A percentile compares a stretch with the other conserved stretches of the same genome.
These are phyloP conservation scores for Simplicillium aogashimaense DNA, from an alignment of 2,329 filamentous ascomycete genomes.

Conservation along the genomic window DNA sequence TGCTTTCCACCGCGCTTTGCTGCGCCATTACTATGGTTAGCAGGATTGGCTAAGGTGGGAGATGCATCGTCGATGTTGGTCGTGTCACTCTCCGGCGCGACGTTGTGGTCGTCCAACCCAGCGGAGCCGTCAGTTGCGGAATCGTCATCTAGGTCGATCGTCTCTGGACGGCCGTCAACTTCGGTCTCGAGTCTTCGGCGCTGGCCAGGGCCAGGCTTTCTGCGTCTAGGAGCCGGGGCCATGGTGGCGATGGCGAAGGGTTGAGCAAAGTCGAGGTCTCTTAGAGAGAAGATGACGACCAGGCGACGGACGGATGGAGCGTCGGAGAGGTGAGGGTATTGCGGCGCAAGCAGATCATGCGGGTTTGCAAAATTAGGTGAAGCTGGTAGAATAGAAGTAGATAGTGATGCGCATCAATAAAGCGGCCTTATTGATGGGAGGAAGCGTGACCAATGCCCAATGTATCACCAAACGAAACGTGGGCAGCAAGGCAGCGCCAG, in stretches of 20 bases:
- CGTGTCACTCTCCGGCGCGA: conserved; percentile 52
- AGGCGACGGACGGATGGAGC: conserved; percentile 12
- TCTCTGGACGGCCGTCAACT: conserved; percentile 50
- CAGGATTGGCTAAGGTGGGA: conserved; percentile 33
- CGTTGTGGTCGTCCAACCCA: conserved; percentile 51
- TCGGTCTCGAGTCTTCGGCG: conserved; percentile 60
- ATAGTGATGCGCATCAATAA: background rate
- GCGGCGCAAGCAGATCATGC: conserved; percentile 4
- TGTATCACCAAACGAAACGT: too few species aligned
- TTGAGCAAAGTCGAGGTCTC: too few species aligned
- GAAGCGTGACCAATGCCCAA: too few species aligned
- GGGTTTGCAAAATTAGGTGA: background rate
- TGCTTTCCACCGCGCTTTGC: conserved; percentile 26
- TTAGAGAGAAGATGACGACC: conserved; percentile 7
- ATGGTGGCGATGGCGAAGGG: conserved; percentile 18
- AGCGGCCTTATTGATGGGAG: background rate
- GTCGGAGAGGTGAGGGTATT: conserved; percentile 7
- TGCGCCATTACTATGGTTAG: conserved; percentile 31
- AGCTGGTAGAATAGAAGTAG: background rate
- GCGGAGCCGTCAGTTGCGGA: conserved; percentile 56
- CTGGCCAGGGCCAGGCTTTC: conserved; percentile 54
- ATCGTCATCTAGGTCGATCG: conserved; percentile 52
- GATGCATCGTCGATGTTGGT: conserved; percentile 50
- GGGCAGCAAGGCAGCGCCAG: too few species aligned
- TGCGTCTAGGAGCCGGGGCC: conserved; percentile 44